phyloP scores from a whole-genome alignment of 805 yeast genomes.

The Monosporozyma solicola region DNA sequence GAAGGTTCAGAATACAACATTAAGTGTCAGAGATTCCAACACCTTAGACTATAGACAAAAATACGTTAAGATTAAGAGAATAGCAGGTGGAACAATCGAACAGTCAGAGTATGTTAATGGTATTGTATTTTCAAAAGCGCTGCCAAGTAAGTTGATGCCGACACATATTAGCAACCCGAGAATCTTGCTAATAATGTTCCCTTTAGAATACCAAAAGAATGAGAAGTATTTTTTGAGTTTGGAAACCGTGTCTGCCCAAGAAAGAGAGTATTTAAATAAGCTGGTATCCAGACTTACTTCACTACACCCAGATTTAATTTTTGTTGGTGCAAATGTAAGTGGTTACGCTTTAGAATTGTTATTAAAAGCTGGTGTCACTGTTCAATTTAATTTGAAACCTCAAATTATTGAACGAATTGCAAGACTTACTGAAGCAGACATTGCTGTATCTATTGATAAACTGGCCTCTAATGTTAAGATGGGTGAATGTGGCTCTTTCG shows the following conservation, averaged over 20 bases:
- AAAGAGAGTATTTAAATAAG: conserved; percentile 72
- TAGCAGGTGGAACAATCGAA: conserved; percentile 61
- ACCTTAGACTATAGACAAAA: conserved; percentile 73
- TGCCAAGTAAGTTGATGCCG: conserved; percentile 78
- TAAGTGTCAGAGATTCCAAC: conserved; percentile 55
- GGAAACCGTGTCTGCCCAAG: conserved; percentile 80
- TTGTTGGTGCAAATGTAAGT: conserved; percentile 71
- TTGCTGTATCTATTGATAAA: conserved; percentile 78
- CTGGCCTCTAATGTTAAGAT: conserved; percentile 61
- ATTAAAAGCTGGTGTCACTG: conserved; percentile 69
- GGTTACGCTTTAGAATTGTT: conserved; percentile 71
- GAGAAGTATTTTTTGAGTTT: conserved; percentile 75
- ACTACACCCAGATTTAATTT: conserved; percentile 66
- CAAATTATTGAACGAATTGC: conserved; percentile 74
- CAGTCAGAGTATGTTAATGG: conserved; percentile 67
- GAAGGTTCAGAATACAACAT: conserved; percentile 49
- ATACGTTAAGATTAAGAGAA: conserved; percentile 76
- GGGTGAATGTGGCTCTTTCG: conserved; percentile 68
- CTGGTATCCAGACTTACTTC: conserved; percentile 70
- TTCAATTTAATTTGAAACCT: conserved; percentile 70
- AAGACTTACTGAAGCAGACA: conserved; percentile 71
- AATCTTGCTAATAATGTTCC: conserved; percentile 77
- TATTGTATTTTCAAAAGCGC: conserved; percentile 69
- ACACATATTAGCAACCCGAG: conserved; percentile 53
- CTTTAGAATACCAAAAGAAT: conserved; percentile 71